Percentiles rank a stretch among this genome's conserved stretches.
Conservation (phyloP, 1,284 basidiomycete species). For the Violaceomyces palustris region DNA sequence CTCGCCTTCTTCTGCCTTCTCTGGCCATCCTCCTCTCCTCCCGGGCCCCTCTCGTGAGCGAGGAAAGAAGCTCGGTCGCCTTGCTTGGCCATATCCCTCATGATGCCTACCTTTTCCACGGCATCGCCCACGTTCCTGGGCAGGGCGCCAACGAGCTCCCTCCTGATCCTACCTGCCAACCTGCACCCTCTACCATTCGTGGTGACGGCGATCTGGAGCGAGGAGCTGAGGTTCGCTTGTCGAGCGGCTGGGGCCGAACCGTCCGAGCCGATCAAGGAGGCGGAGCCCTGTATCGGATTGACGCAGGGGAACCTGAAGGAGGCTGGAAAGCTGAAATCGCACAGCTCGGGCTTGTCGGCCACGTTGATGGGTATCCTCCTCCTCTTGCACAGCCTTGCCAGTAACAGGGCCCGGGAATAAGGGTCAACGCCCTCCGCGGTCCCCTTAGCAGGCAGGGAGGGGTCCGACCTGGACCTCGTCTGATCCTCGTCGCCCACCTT, state of each 20-base stretch:
- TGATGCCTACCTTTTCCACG: slow-evolving; percentile 68
- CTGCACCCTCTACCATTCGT: slow-evolving; percentile 90
- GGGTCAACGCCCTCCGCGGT: no score
- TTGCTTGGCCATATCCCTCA: slow-evolving; percentile 65
- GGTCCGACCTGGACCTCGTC: no score
- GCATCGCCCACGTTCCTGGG: slow-evolving; percentile 72
- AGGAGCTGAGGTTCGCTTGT: slow-evolving; percentile 44
- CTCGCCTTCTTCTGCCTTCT: background rate
- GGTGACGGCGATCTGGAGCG: slow-evolving; percentile 79
- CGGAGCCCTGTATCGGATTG: background rate
- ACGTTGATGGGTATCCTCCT: slow-evolving; percentile 73
- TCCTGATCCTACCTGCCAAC: slow-evolving; percentile 70
- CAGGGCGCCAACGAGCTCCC: slow-evolving; percentile 75
- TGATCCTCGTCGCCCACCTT: slow-evolving; percentile 21
- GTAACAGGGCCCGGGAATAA: slow-evolving; percentile 23
- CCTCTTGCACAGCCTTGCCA: slow-evolving; percentile 29
- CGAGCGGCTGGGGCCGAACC: slow-evolving; percentile 21
- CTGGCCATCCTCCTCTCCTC: no score
- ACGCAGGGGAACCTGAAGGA: slow-evolving; percentile 69
- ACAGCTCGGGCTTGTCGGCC: slow-evolving; percentile 77
- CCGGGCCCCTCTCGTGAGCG: no score
- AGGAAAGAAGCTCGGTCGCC: background rate
- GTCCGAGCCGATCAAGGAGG: background rate
- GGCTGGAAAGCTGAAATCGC: slow-evolving; percentile 84
- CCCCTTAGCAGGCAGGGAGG: no score